Percentiles rank a stretch among this genome's conserved stretches.
Conservation (phyloP, 345 rosid genomes). For the Theobroma cacao region DNA sequence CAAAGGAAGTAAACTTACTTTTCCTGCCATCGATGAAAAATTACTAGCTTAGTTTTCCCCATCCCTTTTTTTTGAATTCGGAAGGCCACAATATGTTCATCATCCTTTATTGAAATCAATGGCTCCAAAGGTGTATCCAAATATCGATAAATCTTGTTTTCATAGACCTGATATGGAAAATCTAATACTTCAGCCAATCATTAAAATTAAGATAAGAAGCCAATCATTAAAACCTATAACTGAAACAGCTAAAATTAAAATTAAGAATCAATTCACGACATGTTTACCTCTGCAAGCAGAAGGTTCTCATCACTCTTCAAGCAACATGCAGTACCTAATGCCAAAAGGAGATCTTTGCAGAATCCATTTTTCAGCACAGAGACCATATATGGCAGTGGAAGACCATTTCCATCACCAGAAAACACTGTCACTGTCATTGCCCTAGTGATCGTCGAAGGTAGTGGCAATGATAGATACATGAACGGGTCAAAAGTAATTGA, state of each 20-base stretch:
- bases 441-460: conserved; percentile 78
- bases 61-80: conserved; percentile 52
- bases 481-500: conserved; percentile 95
- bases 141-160: conserved; percentile 52
- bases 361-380: conserved; percentile 69
- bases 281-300: conserved; percentile 74
- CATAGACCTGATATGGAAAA: conserved; percentile 50
- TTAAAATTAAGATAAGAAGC: no score
- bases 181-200: conserved; percentile 21
- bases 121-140: conserved; percentile 51
- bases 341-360: conserved; percentile 69
- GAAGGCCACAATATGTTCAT: conserved; percentile 81
- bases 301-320: conserved; percentile 73
- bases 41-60: conserved; percentile 66
- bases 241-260: not conserved
- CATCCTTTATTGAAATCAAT: conserved; percentile 61
- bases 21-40: conserved; percentile 51
- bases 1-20: conserved; percentile 45
- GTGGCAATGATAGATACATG: conserved; percentile 91
- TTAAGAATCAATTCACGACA: not conserved
- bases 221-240: no score
- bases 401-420: conserved; percentile 68
- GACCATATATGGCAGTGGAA: conserved; percentile 76
- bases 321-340: conserved; percentile 73
- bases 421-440: conserved; percentile 82